Base-by-base conservation (phyloP, 306 rosid genomes). In the Canavalia ensiformis region DNA sequence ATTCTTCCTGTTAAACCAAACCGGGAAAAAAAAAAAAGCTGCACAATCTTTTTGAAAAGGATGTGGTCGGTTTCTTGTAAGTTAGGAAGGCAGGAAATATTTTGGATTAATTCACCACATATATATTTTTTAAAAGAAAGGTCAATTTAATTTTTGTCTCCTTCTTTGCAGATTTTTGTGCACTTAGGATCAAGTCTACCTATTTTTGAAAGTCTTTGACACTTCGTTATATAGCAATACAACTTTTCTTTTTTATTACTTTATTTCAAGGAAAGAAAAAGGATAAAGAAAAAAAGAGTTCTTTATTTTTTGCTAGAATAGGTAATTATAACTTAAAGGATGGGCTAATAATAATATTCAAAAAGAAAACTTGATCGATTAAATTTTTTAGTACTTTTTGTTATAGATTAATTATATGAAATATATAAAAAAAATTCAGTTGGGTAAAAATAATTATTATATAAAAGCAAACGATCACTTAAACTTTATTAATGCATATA, bases 11-110 rank as follows among this genome's bases (percentile, higher is more conserved):
- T 18, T 18, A 18, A 18, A 18, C 25, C 25, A 18, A 18, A 18
- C 25, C 25, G 25, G 25, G 25, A 18, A 18, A 18, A 55, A 66
- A 84, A 87, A 58, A 84, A 81, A 84, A 74, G 82, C 56, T 18
- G 25, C 70, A 56, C 72, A 42, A 78, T 81, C 88, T 82, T 87
- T 82, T 74, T n/a, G 5, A 65, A 84, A 77, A 81, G 66, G 74
- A 72, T 62, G 73, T 74, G 62, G 79, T 77, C 81, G 87, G 78
- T 90, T 87, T 85, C 94, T 90, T 90, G 85, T 85, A 73, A 58
- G 79, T 35, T 60, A 75, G 84, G 89, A 92, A 89, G 90, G 94
- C 56, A 90, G 85, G 81, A 47, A 79, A 56, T 33, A 18, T 18
- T 65, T 76, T 81, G 57, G 67, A 82, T 78, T 74, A 78, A 78